A percentile compares a stretch with the other conserved stretches of the same genome.
Evolutionary conservation across 2,329 filamentous ascomycete genomes (phyloP).

Genomic region (Pezicula neosporulosa): DNA sequence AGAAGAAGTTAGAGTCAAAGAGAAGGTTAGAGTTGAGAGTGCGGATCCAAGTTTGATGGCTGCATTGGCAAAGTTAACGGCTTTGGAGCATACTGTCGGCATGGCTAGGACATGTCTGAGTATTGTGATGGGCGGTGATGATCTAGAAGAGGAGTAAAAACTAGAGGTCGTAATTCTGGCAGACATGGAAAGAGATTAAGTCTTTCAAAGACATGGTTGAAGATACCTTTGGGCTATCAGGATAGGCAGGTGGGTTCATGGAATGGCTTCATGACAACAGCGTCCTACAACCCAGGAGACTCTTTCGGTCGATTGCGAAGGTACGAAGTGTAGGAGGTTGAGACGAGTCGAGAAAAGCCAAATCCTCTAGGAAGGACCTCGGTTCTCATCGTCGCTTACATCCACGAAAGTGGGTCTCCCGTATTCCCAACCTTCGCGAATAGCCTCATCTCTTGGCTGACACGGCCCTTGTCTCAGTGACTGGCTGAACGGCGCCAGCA

Average conservation of each 20-base stretch:
- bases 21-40: constrained; percentile 79
- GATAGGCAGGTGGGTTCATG: too few relatives aligned
- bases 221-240: too few relatives aligned
- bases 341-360: too few relatives aligned
- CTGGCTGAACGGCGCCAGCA: background rate
- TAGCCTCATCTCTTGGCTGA: background rate
- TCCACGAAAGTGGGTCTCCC: background rate
- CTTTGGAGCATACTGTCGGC: constrained; percentile 69
- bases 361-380: background rate
- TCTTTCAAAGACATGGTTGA: too few relatives aligned
- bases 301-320: too few relatives aligned
- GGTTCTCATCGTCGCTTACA: background rate
- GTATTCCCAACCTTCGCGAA: background rate
- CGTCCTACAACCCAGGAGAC: too few relatives aligned
- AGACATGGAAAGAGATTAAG: too few relatives aligned
- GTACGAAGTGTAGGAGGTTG: too few relatives aligned
- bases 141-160: background rate
- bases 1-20: constrained; percentile 77
- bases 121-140: constrained; percentile 68
- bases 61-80: constrained; percentile 77
- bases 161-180: background rate
- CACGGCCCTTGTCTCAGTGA: background rate
- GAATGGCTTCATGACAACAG: too few relatives aligned
- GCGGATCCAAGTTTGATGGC: constrained; percentile 85
- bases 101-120: constrained; percentile 69